Evolutionary conservation across 768 basidiomycete species (phyloP), one percentile per base, ranked within the genome.

Genomic region (Tylopilus balloui): DNA sequence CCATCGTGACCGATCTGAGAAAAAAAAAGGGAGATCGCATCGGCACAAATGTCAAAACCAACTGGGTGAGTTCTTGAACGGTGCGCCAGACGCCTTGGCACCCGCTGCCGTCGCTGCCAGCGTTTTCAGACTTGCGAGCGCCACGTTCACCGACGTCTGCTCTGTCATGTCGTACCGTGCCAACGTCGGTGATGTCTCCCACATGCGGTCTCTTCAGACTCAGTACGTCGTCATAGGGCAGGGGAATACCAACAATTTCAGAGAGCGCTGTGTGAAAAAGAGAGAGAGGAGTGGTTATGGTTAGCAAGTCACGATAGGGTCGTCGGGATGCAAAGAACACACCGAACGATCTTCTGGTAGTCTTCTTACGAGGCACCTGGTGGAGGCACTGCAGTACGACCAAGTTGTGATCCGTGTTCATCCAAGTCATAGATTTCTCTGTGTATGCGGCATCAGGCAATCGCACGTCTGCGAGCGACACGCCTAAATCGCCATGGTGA

Each of bases 1-100:
- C 93, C 93, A 96, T 96, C 29, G 93, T 94, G 29, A 91, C 87
- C n/a, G 90, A 92, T 38, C 88, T 91, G n/a, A n/a, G n/a, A n/a
- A n/a, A n/a, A n/a, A n/a, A n/a, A n/a, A n/a, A n/a, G 35, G 9
- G 10, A 11, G 17, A 6, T 19, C 4, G 35, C 11, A 6, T 36
- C 35, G 20, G 35, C 8, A 36, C n/a, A n/a, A 2, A 36, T 15
- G 17, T 3, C 6, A 11, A 36, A 20, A 27, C 25, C 4, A 8
- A 36, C n/a, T 8, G 10, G 19, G 19, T 2, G 9, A 14, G 19
- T 85, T 88, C 69, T 74, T 76, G 70, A 96, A 83, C 17, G 80
- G 71, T 35, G 68, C 68, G 17, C 80, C 77, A n/a, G 76, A 70
- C 39, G 77, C 75, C 67, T 83, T 85, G 27, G 78, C 76, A 3